phyloP scores from a whole-genome alignment of 495 filamentous ascomycete species.

The Saxophila tyrrhenica region DNA sequence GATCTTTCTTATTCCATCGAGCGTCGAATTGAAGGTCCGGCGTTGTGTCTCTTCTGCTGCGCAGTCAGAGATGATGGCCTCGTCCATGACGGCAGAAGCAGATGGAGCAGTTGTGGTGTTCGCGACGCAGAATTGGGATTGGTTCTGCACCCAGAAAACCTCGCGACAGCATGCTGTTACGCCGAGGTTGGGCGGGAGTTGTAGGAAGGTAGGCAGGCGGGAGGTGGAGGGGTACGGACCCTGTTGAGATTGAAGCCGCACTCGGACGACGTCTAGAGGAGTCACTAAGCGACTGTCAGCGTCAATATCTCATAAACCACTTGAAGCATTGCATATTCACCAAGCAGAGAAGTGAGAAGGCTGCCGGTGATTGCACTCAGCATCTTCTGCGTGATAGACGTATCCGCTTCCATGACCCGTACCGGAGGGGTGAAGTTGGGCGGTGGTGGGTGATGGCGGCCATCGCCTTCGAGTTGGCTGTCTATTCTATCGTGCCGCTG shows the following conservation, averaged over 20 bases:
- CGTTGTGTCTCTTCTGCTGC: slow-evolving; percentile 77
- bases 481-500: slow-evolving; percentile 31
- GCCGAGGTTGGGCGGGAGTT: slow-evolving; percentile 64
- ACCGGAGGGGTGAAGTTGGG: slow-evolving; percentile 21
- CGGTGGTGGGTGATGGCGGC: slow-evolving; percentile 1
- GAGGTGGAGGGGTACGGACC: slow-evolving; percentile 29
- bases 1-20: slow-evolving; percentile 90
- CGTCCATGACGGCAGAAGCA: slow-evolving; percentile 25
- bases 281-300: slow-evolving; percentile 50
- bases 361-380: slow-evolving; percentile 83
- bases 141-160: slow-evolving; percentile 91
- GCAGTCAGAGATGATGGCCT: slow-evolving; percentile 49
- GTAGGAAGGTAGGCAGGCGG: slow-evolving; percentile 44
- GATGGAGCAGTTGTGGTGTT: slow-evolving; percentile 29
- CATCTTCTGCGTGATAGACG: slow-evolving; percentile 82
- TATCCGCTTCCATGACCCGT: slow-evolving; percentile 34
- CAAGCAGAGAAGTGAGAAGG: slow-evolving; percentile 75
- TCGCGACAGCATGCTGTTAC: slow-evolving; percentile 93
- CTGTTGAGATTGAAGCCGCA: slow-evolving; percentile 82
- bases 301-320: neutral
- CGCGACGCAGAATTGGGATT: slow-evolving; percentile 67
- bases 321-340: slow-evolving; percentile 37
- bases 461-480: neutral
- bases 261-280: slow-evolving; percentile 90
- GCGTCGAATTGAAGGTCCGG: slow-evolving; percentile 73